Evolutionary conservation across 73 alveolate species (phyloP).

Genomic region (Stentor coeruleus): DNA sequence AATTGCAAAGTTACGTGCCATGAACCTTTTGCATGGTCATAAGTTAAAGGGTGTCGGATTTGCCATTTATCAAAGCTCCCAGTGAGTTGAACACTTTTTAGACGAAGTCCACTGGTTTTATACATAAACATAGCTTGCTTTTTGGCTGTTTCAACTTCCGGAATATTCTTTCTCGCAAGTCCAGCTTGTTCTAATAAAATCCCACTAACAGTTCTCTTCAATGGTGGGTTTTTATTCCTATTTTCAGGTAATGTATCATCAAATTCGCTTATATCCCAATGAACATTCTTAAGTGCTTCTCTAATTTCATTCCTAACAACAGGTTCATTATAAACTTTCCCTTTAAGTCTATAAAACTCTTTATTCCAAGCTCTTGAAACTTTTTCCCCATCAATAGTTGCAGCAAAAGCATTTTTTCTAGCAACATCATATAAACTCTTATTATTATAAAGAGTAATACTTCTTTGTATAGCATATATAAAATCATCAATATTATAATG

Average conservation of each 20-base stretch:
- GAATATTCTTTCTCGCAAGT: background rate
- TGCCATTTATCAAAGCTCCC: constrained; percentile 98
- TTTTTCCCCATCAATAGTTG: constrained; percentile 89
- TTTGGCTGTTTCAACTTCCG: background rate
- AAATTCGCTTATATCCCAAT: constrained; percentile 29
- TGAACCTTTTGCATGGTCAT: constrained; percentile 64
- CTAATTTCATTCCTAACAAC: constrained; percentile 28
- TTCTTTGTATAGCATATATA: constrained; percentile 82
- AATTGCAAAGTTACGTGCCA: constrained; percentile 82
- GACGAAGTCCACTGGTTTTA: constrained; percentile 34
- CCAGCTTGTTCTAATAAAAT: constrained; percentile 19
- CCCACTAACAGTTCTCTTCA: background rate
- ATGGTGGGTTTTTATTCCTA: background rate
- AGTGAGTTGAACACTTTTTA: constrained; percentile 64
- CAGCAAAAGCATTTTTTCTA: constrained; percentile 86
- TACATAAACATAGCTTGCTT: constrained; percentile 6
- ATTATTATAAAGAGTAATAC: constrained; percentile 72
- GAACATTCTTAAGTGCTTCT: constrained; percentile 36
- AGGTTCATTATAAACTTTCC: constrained; percentile 61
- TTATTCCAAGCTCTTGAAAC: constrained; percentile 91
- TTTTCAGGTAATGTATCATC: constrained; percentile 14
- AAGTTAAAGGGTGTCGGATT: constrained; percentile 79
- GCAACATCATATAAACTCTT: constrained; percentile 65
- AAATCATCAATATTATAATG: constrained; percentile 75
- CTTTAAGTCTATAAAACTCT: constrained; percentile 89